Evolutionary conservation across 2,329 filamentous ascomycete species (phyloP).

Genomic region (Alternaria gaisen): DNA sequence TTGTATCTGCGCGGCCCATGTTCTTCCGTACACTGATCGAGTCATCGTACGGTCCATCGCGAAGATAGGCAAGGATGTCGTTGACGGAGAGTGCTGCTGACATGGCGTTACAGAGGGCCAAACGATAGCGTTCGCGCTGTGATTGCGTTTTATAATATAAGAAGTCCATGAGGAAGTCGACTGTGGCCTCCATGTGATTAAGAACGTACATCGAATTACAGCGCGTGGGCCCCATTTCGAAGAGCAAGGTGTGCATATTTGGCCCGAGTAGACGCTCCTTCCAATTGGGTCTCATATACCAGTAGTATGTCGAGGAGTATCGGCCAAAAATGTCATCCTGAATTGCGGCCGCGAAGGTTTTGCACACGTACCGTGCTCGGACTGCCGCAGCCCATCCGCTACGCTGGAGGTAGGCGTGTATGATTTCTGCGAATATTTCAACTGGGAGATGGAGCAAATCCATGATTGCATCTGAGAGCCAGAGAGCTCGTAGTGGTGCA

Average conservation of each 20-base stretch:
- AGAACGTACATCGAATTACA: neutral
- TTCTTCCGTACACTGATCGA: too few relatives aligned
- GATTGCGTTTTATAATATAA: neutral
- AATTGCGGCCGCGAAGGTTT: too few relatives aligned
- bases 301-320: neutral
- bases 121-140: neutral
- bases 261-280: neutral
- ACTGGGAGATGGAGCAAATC: neutral
- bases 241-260: slow-evolving; percentile 3
- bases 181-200: neutral
- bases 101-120: too few relatives aligned
- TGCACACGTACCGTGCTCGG: too few relatives aligned
- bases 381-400: neutral
- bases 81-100: too few relatives aligned
- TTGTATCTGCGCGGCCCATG: too few relatives aligned
- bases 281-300: neutral
- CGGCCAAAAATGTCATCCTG: too few relatives aligned
- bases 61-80: too few relatives aligned
- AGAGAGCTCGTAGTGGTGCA: neutral
- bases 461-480: neutral
- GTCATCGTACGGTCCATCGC: too few relatives aligned
- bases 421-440: neutral
- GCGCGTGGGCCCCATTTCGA: neutral
- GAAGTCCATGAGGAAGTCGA: neutral
- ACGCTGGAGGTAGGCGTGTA: neutral